phyloP scores from a whole-genome alignment of 352 stramenopile genomes.

The Paralagenidium karlingii region DNA sequence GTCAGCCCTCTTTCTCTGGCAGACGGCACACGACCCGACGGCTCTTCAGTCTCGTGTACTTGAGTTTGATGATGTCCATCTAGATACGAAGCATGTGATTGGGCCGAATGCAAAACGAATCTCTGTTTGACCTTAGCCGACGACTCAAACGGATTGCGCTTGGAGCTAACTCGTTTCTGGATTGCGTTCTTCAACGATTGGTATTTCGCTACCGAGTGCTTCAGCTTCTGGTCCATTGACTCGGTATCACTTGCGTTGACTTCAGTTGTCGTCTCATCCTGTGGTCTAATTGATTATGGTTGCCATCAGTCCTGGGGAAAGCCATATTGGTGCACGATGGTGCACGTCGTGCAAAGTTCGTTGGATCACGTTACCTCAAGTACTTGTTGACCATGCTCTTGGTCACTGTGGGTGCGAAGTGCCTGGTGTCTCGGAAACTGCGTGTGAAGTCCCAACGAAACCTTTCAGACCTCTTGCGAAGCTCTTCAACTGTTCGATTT shows the following conservation, averaged over 20 bases:
- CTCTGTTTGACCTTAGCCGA: constrained; percentile 1
- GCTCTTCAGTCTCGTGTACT: constrained; percentile 3
- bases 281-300: too few species aligned
- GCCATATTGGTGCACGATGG: too few species aligned
- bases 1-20: too few species aligned
- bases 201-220: too few species aligned
- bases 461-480: constrained; percentile 14
- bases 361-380: too few species aligned
- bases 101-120: constrained; percentile 9
- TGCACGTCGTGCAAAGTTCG: too few species aligned
- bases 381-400: too few species aligned
- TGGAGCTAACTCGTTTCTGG: constrained; percentile 7
- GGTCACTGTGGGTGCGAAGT: too few species aligned
- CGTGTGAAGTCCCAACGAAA: constrained; percentile 31
- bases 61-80: constrained; percentile 4
- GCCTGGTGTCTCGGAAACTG: constrained; percentile 15
- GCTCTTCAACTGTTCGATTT: constrained; percentile 8
- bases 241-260: too few species aligned
- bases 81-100: constrained; percentile 10
- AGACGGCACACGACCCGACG: background rate
- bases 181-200: constrained; percentile 9
- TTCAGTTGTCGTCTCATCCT: too few species aligned
- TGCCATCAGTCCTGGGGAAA: too few species aligned
- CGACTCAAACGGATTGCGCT: constrained; percentile 4
- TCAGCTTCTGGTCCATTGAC: background rate